These are phyloP conservation scores for Phalaenopsis hybrid DNA, from an alignment of 116 monocot species.

Conservation along the genomic window DNA sequence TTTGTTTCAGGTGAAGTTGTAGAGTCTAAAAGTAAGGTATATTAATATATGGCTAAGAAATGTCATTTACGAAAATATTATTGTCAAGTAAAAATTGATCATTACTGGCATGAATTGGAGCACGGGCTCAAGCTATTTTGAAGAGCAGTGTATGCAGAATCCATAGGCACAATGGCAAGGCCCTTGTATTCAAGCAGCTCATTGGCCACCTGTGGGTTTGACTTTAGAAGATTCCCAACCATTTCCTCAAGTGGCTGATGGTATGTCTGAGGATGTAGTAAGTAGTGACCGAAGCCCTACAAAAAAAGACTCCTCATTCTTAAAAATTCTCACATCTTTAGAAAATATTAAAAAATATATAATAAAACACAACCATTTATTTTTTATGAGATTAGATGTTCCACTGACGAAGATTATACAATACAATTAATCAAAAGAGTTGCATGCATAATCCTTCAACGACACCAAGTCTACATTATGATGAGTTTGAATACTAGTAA, in stretches of 20 bases:
- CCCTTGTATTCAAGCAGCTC: constrained; percentile 46
- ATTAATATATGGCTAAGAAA: not conserved
- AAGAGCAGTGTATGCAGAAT: constrained; percentile 32
- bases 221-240: constrained; percentile 36
- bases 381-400: no score
- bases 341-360: no score
- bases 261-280: constrained; percentile 28
- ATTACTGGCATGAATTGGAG: not conserved
- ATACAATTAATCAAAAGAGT: no score
- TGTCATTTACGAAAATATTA: not conserved
- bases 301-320: not conserved
- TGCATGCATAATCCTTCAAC: no score
- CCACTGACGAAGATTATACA: no score
- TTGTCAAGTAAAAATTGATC: not conserved
- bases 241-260: constrained; percentile 42
- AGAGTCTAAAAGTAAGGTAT: not conserved
- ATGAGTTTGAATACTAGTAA: no score
- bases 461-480: no score
- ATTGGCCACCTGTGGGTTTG: constrained; percentile 24
- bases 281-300: constrained; percentile 54
- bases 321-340: no score
- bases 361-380: no score
- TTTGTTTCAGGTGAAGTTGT: not conserved
- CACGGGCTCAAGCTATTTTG: not conserved
- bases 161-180: constrained; percentile 34